phyloP scores from a whole-genome alignment of 345 rosid species.

The Hypericum androsaemum region DNA sequence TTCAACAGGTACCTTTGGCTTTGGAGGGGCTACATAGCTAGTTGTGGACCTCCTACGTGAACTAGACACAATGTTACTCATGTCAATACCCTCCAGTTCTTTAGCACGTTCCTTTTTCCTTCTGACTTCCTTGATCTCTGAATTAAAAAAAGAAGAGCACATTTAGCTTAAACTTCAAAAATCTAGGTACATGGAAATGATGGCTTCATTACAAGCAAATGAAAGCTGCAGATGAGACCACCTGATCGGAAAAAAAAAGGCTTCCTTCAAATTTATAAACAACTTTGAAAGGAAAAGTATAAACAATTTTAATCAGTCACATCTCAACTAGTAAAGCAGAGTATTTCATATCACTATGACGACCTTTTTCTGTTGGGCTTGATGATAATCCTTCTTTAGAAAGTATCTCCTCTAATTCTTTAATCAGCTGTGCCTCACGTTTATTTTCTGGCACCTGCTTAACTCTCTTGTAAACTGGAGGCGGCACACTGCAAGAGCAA shows the following conservation, averaged over 20 bases:
- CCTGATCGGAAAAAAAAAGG: too few relatives aligned
- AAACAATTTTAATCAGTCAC: too few relatives aligned
- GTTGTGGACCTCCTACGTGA: conserved; percentile 68
- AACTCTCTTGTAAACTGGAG: conserved; percentile 66
- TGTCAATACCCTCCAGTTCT: conserved; percentile 90
- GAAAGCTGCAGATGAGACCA: too few relatives aligned
- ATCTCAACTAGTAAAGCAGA: too few relatives aligned
- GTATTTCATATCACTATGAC: too few relatives aligned
- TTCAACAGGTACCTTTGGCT: conserved; percentile 51
- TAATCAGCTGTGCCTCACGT: conserved; percentile 62
- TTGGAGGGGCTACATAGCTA: conserved; percentile 60
- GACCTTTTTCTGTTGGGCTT: conserved; percentile 78
- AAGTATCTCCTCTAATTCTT: conserved; percentile 78
- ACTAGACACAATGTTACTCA: conserved; percentile 64
- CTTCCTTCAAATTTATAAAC: too few relatives aligned
- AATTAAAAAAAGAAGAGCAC: background rate
- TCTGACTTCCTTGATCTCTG: conserved; percentile 84
- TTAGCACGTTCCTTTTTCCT: conserved; percentile 57
- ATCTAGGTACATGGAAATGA: too few relatives aligned
- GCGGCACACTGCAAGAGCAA: conserved; percentile 56
- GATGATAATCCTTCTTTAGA: conserved; percentile 80
- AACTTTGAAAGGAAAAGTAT: too few relatives aligned
- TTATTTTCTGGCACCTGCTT: conserved; percentile 77
- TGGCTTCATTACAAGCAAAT: too few relatives aligned
- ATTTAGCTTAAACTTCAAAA: too few relatives aligned